These are phyloP conservation scores for Mrakia gelida DNA, from an alignment of 768 basidiomycete species.

Conservation along the genomic window DNA sequence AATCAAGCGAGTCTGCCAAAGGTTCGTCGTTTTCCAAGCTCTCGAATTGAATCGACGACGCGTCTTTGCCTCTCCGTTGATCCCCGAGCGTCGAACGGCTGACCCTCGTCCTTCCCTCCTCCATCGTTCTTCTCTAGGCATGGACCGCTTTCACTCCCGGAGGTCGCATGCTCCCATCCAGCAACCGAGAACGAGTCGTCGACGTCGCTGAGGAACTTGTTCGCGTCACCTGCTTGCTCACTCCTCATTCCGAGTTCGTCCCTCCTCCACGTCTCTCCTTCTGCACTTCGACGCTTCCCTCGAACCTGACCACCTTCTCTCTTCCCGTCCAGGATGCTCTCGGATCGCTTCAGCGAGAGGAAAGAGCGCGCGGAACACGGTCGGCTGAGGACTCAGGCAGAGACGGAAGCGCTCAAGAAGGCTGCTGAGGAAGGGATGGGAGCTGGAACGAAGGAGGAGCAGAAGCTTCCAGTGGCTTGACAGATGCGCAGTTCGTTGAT, in stretches of 20 bases:
- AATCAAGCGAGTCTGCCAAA: constrained; percentile 43
- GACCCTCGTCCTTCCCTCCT: neutral
- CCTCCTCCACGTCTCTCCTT: too few species aligned
- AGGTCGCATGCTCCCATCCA: constrained; percentile 41
- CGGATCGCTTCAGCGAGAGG: constrained; percentile 15
- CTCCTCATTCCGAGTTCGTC: constrained; percentile 34
- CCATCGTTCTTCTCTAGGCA: constrained; percentile 27
- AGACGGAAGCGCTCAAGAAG: constrained; percentile 38
- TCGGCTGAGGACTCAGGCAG: constrained; percentile 38
- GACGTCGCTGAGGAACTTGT: constrained; percentile 47
- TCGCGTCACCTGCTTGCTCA: constrained; percentile 39
- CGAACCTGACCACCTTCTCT: too few species aligned
- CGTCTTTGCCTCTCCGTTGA: neutral
- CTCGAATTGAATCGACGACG: neutral
- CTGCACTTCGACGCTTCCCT: neutral
- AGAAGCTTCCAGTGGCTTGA: neutral
- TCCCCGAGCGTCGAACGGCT: too few species aligned
- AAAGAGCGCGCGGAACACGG: constrained; percentile 14
- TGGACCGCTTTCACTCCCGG: constrained; percentile 41
- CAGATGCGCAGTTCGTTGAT: too few species aligned
- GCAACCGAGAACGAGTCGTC: constrained; percentile 44
- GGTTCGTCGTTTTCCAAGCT: neutral
- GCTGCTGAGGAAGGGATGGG: neutral
- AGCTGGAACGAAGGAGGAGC: neutral
- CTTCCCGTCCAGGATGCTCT: neutral